Evolutionary conservation across 2,329 filamentous ascomycete species (phyloP).

Genomic region (Zymoseptoria passerinii): DNA sequence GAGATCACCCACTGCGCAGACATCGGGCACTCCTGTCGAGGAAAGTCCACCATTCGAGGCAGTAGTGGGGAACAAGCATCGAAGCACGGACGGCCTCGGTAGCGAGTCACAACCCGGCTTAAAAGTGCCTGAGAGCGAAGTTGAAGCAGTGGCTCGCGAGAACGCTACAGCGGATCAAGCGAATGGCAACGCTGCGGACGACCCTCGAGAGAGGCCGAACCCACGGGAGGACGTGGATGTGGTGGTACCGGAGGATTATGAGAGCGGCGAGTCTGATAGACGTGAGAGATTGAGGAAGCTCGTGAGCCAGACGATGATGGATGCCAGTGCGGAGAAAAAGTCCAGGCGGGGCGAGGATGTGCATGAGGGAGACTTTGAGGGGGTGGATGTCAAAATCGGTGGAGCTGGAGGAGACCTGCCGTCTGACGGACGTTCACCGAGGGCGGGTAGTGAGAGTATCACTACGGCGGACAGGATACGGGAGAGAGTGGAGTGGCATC

Average conservation of each 20-base stretch:
- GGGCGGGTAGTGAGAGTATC: background rate
- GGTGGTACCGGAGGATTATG: background rate
- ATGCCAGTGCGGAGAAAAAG: constrained; percentile 1
- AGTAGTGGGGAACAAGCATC: background rate
- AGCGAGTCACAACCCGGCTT: background rate
- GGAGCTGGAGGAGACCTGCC: background rate
- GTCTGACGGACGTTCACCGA: background rate
- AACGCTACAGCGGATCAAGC: constrained; percentile 9
- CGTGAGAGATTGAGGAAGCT: background rate
- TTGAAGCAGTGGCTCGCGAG: constrained; percentile 9
- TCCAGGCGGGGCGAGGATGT: constrained; percentile 7
- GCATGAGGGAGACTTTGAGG: constrained; percentile 7
- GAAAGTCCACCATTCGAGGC: background rate
- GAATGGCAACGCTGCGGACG: background rate
- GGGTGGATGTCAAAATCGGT: background rate
- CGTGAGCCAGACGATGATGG: background rate
- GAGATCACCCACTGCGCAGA: background rate
- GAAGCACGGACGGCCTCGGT: background rate
- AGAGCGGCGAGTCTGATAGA: background rate
- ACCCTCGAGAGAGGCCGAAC: background rate
- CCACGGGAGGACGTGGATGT: background rate
- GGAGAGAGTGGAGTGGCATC: background rate
- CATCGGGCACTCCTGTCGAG: background rate
- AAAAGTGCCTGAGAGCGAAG: constrained; percentile 8
- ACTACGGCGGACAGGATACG: background rate